Evolutionary conservation across 2,329 filamentous ascomycete genomes (phyloP).

Genomic region (Arthrobotrys megalospora): DNA sequence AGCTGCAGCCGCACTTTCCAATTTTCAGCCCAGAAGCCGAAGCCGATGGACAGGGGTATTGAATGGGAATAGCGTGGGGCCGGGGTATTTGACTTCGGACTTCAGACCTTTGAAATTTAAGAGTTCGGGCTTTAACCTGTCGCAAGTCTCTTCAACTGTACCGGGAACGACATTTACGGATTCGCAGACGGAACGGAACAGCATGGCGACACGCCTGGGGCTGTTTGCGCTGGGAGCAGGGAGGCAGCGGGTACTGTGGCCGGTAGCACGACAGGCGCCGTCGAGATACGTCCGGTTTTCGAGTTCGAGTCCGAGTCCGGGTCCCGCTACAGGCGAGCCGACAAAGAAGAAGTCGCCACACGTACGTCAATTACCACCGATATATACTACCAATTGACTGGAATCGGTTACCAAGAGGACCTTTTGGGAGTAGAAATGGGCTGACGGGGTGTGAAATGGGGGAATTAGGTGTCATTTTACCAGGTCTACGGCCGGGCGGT

Average conservation of each 20-base stretch:
- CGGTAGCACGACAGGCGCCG: not conserved
- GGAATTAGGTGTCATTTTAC: slow-evolving; percentile 77
- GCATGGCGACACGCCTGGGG: slow-evolving; percentile 55
- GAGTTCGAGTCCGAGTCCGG: slow-evolving; percentile 21
- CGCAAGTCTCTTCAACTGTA: not conserved
- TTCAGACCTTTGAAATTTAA: not conserved
- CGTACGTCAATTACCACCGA: slow-evolving; percentile 47
- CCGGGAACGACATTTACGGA: not conserved
- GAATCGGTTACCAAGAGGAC: not conserved
- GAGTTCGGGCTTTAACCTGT: not conserved
- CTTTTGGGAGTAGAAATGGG: not conserved
- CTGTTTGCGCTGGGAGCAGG: slow-evolving; percentile 33
- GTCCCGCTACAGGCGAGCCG: slow-evolving; percentile 23
- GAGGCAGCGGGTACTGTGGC: slow-evolving; percentile 9
- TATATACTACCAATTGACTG: not conserved
- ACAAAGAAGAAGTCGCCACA: slow-evolving; percentile 55
- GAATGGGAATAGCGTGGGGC: slow-evolving; percentile 12
- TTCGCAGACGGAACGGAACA: not conserved
- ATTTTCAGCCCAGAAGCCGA: not conserved
- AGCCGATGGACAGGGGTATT: slow-evolving; percentile 15
- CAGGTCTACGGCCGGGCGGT: slow-evolving; percentile 81
- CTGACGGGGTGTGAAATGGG: not conserved
- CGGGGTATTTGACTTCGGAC: not conserved
- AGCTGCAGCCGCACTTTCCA: slow-evolving; percentile 16
- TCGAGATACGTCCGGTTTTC: slow-evolving; percentile 33